Conservation (phyloP, 371 early-diverging fungal species). For the Chytridium lagenaria region DNA sequence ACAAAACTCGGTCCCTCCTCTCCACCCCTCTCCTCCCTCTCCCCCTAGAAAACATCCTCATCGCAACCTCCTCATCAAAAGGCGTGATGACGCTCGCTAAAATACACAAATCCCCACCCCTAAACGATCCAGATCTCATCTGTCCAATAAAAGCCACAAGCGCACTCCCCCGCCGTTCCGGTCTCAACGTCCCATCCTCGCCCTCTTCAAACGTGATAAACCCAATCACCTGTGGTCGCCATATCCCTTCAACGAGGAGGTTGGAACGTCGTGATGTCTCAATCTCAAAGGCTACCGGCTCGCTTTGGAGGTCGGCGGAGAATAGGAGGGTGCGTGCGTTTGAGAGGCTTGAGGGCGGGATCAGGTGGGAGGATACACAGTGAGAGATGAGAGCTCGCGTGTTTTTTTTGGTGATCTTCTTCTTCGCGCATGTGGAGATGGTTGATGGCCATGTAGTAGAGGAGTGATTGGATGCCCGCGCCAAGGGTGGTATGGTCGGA, state of each 20-base stretch:
- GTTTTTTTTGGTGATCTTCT: background rate
- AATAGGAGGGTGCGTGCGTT: background rate
- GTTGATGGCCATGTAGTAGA: conserved; percentile 7
- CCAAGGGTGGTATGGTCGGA: background rate
- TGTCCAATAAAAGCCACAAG: conserved; percentile 20
- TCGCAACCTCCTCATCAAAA: background rate
- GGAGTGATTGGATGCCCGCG: conserved; percentile 13
- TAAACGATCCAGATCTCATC: conserved; percentile 1
- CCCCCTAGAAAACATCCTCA: background rate
- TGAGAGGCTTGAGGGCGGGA: background rate
- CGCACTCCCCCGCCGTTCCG: background rate
- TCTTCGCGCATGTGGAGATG: conserved; percentile 11
- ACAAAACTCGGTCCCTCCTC: background rate
- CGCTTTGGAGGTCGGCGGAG: too few species aligned
- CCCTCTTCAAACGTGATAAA: conserved; percentile 10
- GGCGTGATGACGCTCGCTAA: conserved; percentile 18
- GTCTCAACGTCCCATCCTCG: background rate
- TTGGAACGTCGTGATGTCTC: background rate
- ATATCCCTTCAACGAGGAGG: background rate
- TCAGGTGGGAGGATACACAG: background rate
- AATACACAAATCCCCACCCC: conserved; percentile 15
- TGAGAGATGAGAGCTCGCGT: background rate
- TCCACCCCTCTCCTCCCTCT: background rate
- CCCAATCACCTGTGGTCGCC: conserved; percentile 26
- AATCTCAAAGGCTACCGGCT: background rate